Evolutionary conservation across 192 early-diverging fungal species (phyloP), one percentile per base, ranked within the genome.

Genomic region (Podila epigama): DNA sequence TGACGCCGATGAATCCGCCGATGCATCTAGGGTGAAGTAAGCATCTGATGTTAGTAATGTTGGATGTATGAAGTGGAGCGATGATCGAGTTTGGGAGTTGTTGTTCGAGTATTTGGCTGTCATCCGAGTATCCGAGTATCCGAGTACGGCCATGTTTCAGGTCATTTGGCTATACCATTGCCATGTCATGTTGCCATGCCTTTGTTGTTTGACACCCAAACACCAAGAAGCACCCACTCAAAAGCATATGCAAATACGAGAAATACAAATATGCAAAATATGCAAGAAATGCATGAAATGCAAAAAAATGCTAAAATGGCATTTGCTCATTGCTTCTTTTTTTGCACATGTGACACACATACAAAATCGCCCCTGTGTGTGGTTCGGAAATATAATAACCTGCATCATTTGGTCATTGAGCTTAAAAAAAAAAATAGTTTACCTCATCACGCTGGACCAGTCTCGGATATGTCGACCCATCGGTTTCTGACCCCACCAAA

Each of bases 361-460:
- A n/a, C n/a, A n/a, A n/a, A n/a, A n/a, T n/a, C n/a, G n/a, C n/a
- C n/a, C n/a, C n/a, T n/a, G n/a, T n/a, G n/a, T n/a, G n/a, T 82
- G 55, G 60, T 70, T 27, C 82, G 62, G 44, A 56, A 64, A 32
- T 33, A 62, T 41, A 25, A 18, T n/a, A n/a, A n/a, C n/a, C n/a
- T n/a, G n/a, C n/a, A n/a, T n/a, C n/a, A n/a, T n/a, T n/a, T n/a
- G n/a, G n/a, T n/a, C n/a, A n/a, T n/a, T n/a, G 86, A 75, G n/a
- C 84, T 86, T n/a, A 86, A 75, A 33, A 87, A 55, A 11, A 35
- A 41, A 6, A 72, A 83, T 8, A 73, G 39, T 33, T 81, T 69
- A 58, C 90, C 90, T 65, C 89, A 90, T 55, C 60, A 83, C 39
- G 79, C 68, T 40, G 84, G 86, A 59, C 91, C 78, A 88, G 84